A percentile compares a stretch with the other conserved stretches of the same genome.
Conservation (phyloP, 108 stramenopile genomes). For the Aureococcus anophagefferens region DNA sequence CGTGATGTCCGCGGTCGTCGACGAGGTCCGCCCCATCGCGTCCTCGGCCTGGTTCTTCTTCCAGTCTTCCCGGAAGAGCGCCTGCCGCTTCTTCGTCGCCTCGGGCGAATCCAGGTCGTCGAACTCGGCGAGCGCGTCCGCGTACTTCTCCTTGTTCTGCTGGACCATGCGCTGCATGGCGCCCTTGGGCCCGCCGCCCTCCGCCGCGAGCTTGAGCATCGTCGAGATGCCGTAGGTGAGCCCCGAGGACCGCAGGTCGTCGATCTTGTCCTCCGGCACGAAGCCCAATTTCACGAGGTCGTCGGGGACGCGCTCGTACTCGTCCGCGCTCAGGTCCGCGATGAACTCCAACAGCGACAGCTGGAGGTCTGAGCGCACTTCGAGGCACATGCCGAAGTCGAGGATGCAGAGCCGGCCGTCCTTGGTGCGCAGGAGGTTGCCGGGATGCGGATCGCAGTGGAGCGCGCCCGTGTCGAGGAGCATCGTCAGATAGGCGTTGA, state of each 20-base stretch:
- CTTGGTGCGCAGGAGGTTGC: slow-evolving; percentile 62
- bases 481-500: slow-evolving; percentile 69
- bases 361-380: slow-evolving; percentile 60
- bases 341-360: slow-evolving; percentile 75
- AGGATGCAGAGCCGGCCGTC: slow-evolving; percentile 71
- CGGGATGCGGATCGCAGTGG: slow-evolving; percentile 53
- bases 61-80: slow-evolving; percentile 33
- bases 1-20: slow-evolving; percentile 37
- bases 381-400: slow-evolving; percentile 76
- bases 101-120: slow-evolving; percentile 42
- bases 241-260: slow-evolving; percentile 37
- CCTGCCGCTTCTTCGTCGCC: slow-evolving; percentile 31
- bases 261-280: slow-evolving; percentile 36
- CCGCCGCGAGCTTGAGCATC: slow-evolving; percentile 52
- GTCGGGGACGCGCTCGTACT: slow-evolving; percentile 66
- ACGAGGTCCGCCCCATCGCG: slow-evolving; percentile 22
- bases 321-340: slow-evolving; percentile 71
- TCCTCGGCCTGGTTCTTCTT: slow-evolving; percentile 28
- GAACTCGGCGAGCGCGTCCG: slow-evolving; percentile 58
- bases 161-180: slow-evolving; percentile 60
- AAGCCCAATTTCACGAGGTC: slow-evolving; percentile 72
- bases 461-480: slow-evolving; percentile 64
- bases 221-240: slow-evolving; percentile 64
- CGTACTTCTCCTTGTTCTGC: slow-evolving; percentile 58
- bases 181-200: slow-evolving; percentile 63